Evolutionary conservation across 106 monocot genomes (phyloP).

Genomic region (Agapanthus africanus): DNA sequence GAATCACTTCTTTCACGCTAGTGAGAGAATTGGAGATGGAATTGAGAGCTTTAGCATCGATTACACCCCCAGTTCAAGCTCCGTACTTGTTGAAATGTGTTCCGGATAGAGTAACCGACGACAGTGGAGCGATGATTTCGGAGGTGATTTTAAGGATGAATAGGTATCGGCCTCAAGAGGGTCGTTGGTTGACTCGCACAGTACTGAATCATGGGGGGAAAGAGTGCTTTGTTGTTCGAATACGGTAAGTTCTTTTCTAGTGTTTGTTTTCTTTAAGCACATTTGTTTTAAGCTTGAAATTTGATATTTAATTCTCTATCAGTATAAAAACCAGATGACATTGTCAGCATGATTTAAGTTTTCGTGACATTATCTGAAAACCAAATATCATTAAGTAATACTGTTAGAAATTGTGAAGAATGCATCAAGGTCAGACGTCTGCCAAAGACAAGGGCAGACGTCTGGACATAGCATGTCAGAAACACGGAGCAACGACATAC

Average conservation of each 20-base stretch:
- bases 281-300: background rate
- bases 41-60: conserved; percentile 45
- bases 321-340: too few relatives aligned
- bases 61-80: conserved; percentile 84
- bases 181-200: conserved; percentile 84
- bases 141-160: conserved; percentile 80
- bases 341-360: too few relatives aligned
- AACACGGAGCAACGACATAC: too few relatives aligned
- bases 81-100: conserved; percentile 87
- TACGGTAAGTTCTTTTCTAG: conserved; percentile 24
- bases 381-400: too few relatives aligned
- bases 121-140: conserved; percentile 87
- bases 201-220: conserved; percentile 72
- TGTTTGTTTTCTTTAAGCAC: background rate
- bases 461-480: too few relatives aligned
- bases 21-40: conserved; percentile 27
- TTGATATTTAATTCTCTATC: background rate
- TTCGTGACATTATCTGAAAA: too few relatives aligned
- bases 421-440: too few relatives aligned
- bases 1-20: conserved; percentile 38
- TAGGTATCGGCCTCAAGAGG: conserved; percentile 67
- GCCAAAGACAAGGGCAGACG: too few relatives aligned
- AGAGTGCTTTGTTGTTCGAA: conserved; percentile 88
- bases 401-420: too few relatives aligned
- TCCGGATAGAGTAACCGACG: conserved; percentile 95